Evolutionary conservation across 345 rosid species (phyloP).

Genomic region (Citropsis articulata): DNA sequence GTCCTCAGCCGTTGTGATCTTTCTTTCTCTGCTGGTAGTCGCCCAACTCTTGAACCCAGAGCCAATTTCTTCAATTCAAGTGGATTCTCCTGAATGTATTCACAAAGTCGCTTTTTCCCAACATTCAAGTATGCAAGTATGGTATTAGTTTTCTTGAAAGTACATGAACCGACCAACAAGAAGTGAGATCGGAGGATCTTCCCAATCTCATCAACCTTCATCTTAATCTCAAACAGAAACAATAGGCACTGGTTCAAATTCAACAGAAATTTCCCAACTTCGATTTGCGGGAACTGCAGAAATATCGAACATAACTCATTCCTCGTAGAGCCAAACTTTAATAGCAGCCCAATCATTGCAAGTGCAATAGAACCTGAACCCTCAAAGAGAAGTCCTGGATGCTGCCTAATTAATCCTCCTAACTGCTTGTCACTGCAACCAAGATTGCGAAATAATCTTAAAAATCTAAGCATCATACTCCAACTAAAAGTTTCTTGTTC

Average conservation of each 20-base stretch:
- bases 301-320: constrained; percentile 45
- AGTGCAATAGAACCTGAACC: constrained; percentile 43
- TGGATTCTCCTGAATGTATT: constrained; percentile 55
- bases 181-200: constrained; percentile 48
- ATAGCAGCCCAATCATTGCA: constrained; percentile 42
- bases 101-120: constrained; percentile 51
- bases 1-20: constrained; percentile 42
- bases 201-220: constrained; percentile 48
- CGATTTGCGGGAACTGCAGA: constrained; percentile 49
- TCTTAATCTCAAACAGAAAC: constrained; percentile 50
- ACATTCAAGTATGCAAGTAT: constrained; percentile 46
- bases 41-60: constrained; percentile 34
- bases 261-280: constrained; percentile 42
- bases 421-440: constrained; percentile 38
- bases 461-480: constrained; percentile 45
- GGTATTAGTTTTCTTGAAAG: constrained; percentile 53
- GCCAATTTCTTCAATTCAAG: constrained; percentile 49
- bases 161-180: constrained; percentile 48
- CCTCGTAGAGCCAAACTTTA: constrained; percentile 55
- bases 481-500: constrained; percentile 48
- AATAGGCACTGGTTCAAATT: constrained; percentile 53
- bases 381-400: constrained; percentile 60
- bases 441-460: constrained; percentile 35
- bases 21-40: constrained; percentile 33
- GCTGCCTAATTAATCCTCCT: constrained; percentile 37